Evolutionary conservation across 306 rosid species (phyloP).

Genomic region (Luffa acutangula): DNA sequence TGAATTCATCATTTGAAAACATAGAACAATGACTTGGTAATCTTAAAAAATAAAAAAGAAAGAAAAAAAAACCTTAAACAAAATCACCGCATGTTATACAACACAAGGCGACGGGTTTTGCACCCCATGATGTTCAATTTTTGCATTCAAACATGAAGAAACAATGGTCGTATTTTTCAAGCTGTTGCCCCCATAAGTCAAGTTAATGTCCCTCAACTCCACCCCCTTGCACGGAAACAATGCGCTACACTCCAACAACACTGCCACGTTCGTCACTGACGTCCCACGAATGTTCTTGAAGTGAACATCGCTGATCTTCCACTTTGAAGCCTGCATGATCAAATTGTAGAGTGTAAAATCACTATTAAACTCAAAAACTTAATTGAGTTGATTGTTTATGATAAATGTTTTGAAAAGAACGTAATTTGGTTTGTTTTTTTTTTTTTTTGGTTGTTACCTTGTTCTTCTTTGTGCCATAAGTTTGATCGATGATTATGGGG

Average conservation of each 20-base stretch:
- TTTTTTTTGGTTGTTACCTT: not conserved
- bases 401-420: no score
- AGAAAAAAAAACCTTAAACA: no score
- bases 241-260: slow-evolving; percentile 43
- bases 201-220: slow-evolving; percentile 30
- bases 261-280: slow-evolving; percentile 25
- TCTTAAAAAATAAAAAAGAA: not conserved
- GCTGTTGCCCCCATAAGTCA: slow-evolving; percentile 14
- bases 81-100: not conserved
- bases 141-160: slow-evolving; percentile 38
- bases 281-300: slow-evolving; percentile 51
- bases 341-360: not conserved
- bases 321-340: slow-evolving; percentile 22
- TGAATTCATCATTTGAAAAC: not conserved
- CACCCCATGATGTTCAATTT: slow-evolving; percentile 24
- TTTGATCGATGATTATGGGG: slow-evolving; percentile 57
- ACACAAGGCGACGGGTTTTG: slow-evolving; percentile 35
- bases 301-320: slow-evolving; percentile 48
- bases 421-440: not conserved
- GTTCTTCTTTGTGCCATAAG: slow-evolving; percentile 21
- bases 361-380: not conserved
- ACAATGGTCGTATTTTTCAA: not conserved
- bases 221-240: slow-evolving; percentile 31
- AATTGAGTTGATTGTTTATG: no score
- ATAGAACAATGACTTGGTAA: not conserved